Evolutionary conservation across 306 rosid genomes (phyloP).

Genomic region (Cucumis sativus): DNA sequence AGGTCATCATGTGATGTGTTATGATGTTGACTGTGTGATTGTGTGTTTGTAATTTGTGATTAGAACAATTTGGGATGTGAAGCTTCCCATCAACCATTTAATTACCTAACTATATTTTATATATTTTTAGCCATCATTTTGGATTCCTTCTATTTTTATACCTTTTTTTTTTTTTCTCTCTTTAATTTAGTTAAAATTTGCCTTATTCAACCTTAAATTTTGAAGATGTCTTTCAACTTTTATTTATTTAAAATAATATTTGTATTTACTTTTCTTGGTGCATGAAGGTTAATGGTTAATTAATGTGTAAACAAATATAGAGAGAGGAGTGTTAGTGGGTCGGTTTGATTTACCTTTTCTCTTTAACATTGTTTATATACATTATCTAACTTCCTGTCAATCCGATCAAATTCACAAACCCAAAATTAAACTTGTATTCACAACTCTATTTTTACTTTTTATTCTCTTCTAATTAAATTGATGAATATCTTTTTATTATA

Average conservation of each 20-base stretch:
- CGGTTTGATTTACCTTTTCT: not conserved
- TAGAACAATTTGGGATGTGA: not conserved
- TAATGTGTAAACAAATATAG: not conserved
- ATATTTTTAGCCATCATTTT: not conserved
- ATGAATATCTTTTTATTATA: too few relatives aligned
- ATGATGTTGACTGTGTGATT: not conserved
- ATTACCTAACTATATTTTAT: not conserved
- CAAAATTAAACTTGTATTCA: too few relatives aligned
- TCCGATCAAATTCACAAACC: too few relatives aligned
- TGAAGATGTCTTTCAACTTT: not conserved
- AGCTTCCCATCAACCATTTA: not conserved
- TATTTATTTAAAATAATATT: not conserved
- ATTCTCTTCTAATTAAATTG: too few relatives aligned
- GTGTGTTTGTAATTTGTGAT: not conserved
- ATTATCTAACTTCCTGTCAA: too few relatives aligned
- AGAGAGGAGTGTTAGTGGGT: not conserved
- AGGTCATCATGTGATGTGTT: not conserved
- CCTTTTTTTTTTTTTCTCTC: not conserved
- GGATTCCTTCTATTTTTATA: not conserved
- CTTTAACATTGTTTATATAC: too few relatives aligned
- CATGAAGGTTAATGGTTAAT: not conserved
- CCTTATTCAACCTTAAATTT: not conserved
- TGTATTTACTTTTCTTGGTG: not conserved
- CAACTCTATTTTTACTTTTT: too few relatives aligned
- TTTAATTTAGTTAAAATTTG: not conserved